phyloP scores from a whole-genome alignment of 2,329 filamentous ascomycete genomes.

The Neofusicoccum sp. region DNA sequence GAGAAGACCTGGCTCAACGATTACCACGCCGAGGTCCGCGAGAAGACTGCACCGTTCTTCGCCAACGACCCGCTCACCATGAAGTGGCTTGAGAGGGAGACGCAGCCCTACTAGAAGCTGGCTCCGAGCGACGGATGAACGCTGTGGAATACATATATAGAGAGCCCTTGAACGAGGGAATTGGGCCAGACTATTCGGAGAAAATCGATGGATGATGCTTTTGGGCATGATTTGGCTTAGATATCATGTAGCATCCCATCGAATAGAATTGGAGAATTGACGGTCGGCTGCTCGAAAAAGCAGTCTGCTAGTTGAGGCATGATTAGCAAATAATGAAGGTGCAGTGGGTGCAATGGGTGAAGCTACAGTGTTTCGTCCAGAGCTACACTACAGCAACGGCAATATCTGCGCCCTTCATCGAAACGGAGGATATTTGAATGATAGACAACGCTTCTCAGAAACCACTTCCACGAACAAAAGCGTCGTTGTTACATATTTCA shows the following conservation, averaged over 20 bases:
- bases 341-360: no score
- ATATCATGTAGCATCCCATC: conserved; percentile 6
- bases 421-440: no score
- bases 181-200: no score
- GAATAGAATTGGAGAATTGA: background rate
- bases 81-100: conserved; percentile 85
- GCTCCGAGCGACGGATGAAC: background rate
- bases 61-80: conserved; percentile 67
- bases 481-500: no score
- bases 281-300: no score
- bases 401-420: no score
- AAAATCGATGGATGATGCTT: background rate
- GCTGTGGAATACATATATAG: background rate
- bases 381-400: no score
- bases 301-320: no score
- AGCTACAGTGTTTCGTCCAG: no score
- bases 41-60: conserved; percentile 79
- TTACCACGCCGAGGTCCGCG: conserved; percentile 76
- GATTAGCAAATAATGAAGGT: no score
- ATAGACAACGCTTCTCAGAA: no score
- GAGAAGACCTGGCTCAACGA: conserved; percentile 87
- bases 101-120: conserved; percentile 57
- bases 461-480: no score
- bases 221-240: background rate
- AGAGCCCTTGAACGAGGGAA: background rate